Evolutionary conservation across 1,139 yeast species (phyloP), one percentile per base, ranked within the genome.

Genomic region (Debaryomyces sp.): DNA sequence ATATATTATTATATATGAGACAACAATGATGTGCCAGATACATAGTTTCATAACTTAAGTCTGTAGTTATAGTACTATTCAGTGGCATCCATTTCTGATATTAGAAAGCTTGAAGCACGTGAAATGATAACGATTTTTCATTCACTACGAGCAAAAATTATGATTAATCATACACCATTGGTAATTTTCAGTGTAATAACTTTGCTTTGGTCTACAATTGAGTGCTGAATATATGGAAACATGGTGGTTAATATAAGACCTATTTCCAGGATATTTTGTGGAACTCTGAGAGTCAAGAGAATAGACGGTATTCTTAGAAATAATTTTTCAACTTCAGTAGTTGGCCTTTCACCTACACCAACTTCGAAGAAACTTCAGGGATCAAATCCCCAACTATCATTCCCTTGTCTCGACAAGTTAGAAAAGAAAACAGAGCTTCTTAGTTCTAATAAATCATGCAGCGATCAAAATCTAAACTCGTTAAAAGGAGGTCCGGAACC

Each of bases 401-500:
- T 91, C 63, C 97, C 97, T 2, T 91, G 97, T 62, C 74, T 91
- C 39, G 97, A 92, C 65, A 82, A 78, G 56, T 71, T 87, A 35
- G 96, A 90, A 55, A 72, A 78, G 49, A 80, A 84, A 57, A 78
- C 83, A 1, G 75, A 80, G 50, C 65, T 71, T 23, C 64, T 84
- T 27, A 32, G 41, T 18, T 30, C 32, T 6, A 55, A 60, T 32
- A 57, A 62, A 9, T 55, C 64, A 45, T 44, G 50, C 43, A 35
- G 45, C 34, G 51, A 45, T 15, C 13, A 33, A n/a, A 68, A 71
- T 13, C 64, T 76, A 21, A 71, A 66, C 48, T 75, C 85, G 10
- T 71, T 82, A 41, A 86, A 85, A 50, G 77, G 82, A 38, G 92
- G 95, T 0, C 96, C 96, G 1, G 97, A 91, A 61, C 97, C 97